Conservation (phyloP, 768 basidiomycete genomes). For the Cystofilobasidium capitatum region DNA sequence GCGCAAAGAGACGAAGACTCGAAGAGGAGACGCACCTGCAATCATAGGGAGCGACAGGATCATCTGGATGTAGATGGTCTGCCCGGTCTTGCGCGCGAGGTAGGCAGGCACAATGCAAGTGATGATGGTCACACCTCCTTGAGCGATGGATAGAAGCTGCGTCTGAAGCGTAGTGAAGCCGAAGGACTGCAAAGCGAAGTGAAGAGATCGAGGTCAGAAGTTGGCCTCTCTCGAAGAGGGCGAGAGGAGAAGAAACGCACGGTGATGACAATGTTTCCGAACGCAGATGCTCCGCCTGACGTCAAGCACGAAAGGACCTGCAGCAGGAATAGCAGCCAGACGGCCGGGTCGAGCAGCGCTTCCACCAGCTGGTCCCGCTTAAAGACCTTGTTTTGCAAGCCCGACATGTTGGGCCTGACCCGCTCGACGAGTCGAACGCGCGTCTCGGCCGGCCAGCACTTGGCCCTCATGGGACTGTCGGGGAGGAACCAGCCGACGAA, state of each 20-base stretch:
- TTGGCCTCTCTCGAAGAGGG: neutral
- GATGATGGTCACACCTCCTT: slow-evolving; percentile 42
- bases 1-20: no score
- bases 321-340: slow-evolving; percentile 46
- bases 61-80: slow-evolving; percentile 39
- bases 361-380: slow-evolving; percentile 43
- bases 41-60: slow-evolving; percentile 39
- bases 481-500: slow-evolving; percentile 49
- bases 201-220: neutral
- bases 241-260: neutral
- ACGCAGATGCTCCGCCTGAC: slow-evolving; percentile 47
- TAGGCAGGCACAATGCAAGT: slow-evolving; percentile 44
- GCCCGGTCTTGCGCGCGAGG: neutral
- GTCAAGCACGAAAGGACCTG: slow-evolving; percentile 48
- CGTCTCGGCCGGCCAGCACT: slow-evolving; percentile 47
- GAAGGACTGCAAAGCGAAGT: slow-evolving; percentile 30
- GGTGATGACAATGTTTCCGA: slow-evolving; percentile 48
- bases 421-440: slow-evolving; percentile 47
- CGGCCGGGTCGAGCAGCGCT: slow-evolving; percentile 45
- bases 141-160: slow-evolving; percentile 43
- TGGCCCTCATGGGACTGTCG: slow-evolving; percentile 33
- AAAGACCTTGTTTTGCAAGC: slow-evolving; percentile 47
- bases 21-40: neutral
- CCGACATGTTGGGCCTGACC: slow-evolving; percentile 49
- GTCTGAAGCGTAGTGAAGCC: slow-evolving; percentile 49